Percentiles rank a stretch among this genome's conserved stretches.
phyloP scores from a whole-genome alignment of 139 green algal species.

The Nannochloris sp. region DNA sequence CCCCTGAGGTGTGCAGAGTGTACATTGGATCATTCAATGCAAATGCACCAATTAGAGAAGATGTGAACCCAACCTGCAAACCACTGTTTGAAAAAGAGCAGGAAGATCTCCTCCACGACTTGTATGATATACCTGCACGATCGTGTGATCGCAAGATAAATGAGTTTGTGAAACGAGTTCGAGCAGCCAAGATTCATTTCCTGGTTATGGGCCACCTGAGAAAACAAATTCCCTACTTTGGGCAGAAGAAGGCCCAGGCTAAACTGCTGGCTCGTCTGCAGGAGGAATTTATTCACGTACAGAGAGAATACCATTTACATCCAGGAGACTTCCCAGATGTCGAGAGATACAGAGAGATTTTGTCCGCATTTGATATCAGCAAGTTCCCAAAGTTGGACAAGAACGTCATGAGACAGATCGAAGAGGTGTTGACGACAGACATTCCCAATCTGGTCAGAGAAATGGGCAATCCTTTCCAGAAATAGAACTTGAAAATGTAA shows the following conservation, averaged over 20 bases:
- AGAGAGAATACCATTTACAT: constrained; percentile 82
- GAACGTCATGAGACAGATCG: constrained; percentile 51
- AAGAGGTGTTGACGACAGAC: constrained; percentile 74
- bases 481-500: not conserved
- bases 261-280: constrained; percentile 52
- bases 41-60: constrained; percentile 32
- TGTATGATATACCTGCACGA: constrained; percentile 82
- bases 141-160: constrained; percentile 84
- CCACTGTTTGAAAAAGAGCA: constrained; percentile 87
- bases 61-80: constrained; percentile 65
- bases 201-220: constrained; percentile 76
- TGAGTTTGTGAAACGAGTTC: constrained; percentile 96
- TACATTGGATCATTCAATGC: constrained; percentile 92
- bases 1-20: constrained; percentile 82
- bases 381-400: constrained; percentile 68
- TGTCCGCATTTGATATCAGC: constrained; percentile 72
- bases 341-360: constrained; percentile 67
- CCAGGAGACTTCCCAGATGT: constrained; percentile 88
- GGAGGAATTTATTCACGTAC: constrained; percentile 68
- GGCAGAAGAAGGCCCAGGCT: constrained; percentile 49
- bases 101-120: constrained; percentile 77
- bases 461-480: constrained; percentile 76
- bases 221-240: constrained; percentile 83
- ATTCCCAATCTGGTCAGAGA: constrained; percentile 80
- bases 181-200: constrained; percentile 84